phyloP scores from a whole-genome alignment of 257 asterid genomes.

The Thymus quinquecostatus region DNA sequence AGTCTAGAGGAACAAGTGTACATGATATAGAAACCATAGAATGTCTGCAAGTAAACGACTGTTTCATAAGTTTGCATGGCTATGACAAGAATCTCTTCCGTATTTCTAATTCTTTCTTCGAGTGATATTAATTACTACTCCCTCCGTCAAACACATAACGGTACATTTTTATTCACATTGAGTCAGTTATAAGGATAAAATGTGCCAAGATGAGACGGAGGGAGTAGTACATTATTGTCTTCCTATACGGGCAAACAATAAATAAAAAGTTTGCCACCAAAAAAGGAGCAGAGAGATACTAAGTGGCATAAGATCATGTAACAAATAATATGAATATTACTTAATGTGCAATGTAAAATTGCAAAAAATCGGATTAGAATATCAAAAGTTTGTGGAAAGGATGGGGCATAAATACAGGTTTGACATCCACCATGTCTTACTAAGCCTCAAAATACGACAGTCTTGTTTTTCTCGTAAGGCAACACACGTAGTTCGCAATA shows the following conservation, averaged over 20 bases:
- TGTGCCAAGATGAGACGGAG: too few species aligned
- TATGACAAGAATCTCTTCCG: background rate
- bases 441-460: constrained; percentile 73
- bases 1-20: constrained; percentile 16
- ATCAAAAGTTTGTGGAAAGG: constrained; percentile 11
- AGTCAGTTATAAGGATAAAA: too few species aligned
- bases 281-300: constrained; percentile 8
- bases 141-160: too few species aligned
- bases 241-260: too few species aligned
- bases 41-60: background rate
- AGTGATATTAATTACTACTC: background rate
- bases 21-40: constrained; percentile 8
- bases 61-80: constrained; percentile 22
- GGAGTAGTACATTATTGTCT: too few species aligned
- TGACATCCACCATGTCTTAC: background rate
- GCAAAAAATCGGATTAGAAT: background rate
- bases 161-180: too few species aligned
- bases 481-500: constrained; percentile 90
- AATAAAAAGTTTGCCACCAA: background rate
- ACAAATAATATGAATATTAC: background rate
- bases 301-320: background rate
- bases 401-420: constrained; percentile 30
- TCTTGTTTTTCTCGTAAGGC: constrained; percentile 73
- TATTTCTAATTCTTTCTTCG: background rate
- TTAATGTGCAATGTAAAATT: constrained; percentile 2